Evolutionary conservation across 2,329 filamentous ascomycete species (phyloP), one percentile per base, ranked within the genome.

Genomic region (Aureobasidium sp.): DNA sequence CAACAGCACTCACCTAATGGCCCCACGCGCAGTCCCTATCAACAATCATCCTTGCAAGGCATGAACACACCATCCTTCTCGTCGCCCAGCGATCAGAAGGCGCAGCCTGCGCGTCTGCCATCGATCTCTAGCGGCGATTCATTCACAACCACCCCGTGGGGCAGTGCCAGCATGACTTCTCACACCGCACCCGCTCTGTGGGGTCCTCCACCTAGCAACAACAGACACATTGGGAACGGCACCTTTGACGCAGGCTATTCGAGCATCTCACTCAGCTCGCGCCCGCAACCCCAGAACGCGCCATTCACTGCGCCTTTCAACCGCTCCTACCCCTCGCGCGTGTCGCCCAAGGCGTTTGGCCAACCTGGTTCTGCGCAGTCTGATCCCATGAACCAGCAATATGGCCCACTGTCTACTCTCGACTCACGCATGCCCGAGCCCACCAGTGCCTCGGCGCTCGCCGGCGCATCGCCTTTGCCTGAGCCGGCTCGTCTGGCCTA

Each of bases 211-310:
- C 55, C 51, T n/a, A 84, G 84, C 61, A 87, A 83, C 67, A 86
- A 89, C 66, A 82, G 86, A 60, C 86, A 84, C 12, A 84, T 92
- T 22, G 89, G 89, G 3, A 92, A 92, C 71, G 89, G 89, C 47
- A 90, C 88, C 0, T 92, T 92, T 69, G 85, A 83, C 62, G 80
- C 84, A 14, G 84, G 85, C 66, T 78, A 87, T 57, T 81, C 79
- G 31, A 77, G 78, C 48, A 71, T 80, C 20, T 74, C 81, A 14
- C 76, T 77, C 58, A 72, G 78, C 53, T 72, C 67, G 62, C 74
- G 69, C 31, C 66, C 71, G 63, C 72, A 78, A n/a, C 58, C 48
- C 42, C 67, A 63, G 42, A 47, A 56, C 11, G 59, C 57, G 44
- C 42, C 58, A 39, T 62, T 63, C 39, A 59, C 57, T 47, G 62